phyloP scores from a whole-genome alignment of 345 rosid genomes.

The Citrus reticulata region DNA sequence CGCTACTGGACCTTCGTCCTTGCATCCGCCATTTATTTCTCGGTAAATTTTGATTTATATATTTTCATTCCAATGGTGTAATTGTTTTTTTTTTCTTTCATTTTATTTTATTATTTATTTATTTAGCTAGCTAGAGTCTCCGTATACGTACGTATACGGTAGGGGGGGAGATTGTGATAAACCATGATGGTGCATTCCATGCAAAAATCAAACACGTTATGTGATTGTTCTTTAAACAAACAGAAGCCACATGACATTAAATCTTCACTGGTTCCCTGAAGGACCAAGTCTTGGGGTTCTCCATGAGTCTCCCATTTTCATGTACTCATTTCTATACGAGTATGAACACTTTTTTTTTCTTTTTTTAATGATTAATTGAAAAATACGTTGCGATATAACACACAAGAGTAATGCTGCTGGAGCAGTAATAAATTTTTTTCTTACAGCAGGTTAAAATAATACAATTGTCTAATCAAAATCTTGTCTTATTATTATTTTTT shows the following conservation, averaged over 20 bases:
- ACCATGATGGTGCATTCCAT: background rate
- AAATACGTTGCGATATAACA: too few species aligned
- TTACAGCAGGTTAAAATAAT: too few species aligned
- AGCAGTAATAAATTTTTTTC: too few species aligned
- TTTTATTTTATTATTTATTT: background rate
- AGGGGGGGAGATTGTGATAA: background rate
- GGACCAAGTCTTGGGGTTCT: too few species aligned
- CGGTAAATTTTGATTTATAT: conserved; percentile 20
- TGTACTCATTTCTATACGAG: too few species aligned
- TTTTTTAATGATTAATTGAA: too few species aligned
- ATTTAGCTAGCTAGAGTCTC: background rate
- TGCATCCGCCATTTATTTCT: conserved; percentile 41
- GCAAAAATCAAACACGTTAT: conserved; percentile 7
- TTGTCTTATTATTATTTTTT: too few species aligned
- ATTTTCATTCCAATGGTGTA: background rate
- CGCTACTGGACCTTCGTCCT: conserved; percentile 54
- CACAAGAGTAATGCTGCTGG: too few species aligned
- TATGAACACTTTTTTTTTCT: too few species aligned
- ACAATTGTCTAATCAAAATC: too few species aligned
- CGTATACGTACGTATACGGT: background rate
- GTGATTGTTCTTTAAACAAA: background rate
- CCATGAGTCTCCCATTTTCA: too few species aligned
- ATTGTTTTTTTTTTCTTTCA: background rate
- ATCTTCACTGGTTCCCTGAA: background rate
- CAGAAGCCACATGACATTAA: background rate